These are phyloP conservation scores for Fusarium pininemorale DNA, from an alignment of 2,329 filamentous ascomycete genomes.

Conservation along the genomic window DNA sequence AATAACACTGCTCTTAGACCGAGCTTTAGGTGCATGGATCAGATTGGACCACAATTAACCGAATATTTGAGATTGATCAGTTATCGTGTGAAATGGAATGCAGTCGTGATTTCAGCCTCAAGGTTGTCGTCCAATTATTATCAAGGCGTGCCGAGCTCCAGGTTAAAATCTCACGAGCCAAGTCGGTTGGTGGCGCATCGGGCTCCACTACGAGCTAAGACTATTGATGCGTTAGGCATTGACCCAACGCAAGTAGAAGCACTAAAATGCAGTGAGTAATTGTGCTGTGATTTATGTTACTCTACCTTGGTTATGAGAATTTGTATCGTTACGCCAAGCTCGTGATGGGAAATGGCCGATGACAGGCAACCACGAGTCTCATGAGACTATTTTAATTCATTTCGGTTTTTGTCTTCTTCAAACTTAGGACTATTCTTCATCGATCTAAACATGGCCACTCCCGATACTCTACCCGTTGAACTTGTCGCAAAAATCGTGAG, in stretches of 20 bases:
- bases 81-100: neutral
- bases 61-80: neutral
- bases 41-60: neutral
- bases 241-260: fast-evolving
- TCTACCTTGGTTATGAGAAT: neutral
- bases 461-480: neutral
- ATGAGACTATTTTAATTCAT: neutral
- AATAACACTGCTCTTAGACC: neutral
- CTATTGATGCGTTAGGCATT: neutral
- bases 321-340: neutral
- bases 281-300: fast-evolving
- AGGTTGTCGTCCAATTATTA: neutral
- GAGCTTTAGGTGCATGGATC: neutral
- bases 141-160: neutral
- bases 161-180: neutral
- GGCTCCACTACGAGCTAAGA: neutral
- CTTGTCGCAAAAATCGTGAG: neutral
- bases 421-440: fast-evolving
- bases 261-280: fast-evolving
- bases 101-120: neutral
- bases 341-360: fast-evolving
- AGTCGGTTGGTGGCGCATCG: neutral
- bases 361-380: neutral
- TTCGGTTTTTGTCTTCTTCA: fast-evolving
- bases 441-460: neutral